phyloP scores from a whole-genome alignment of 306 rosid genomes.

The Castanea crenata region DNA sequence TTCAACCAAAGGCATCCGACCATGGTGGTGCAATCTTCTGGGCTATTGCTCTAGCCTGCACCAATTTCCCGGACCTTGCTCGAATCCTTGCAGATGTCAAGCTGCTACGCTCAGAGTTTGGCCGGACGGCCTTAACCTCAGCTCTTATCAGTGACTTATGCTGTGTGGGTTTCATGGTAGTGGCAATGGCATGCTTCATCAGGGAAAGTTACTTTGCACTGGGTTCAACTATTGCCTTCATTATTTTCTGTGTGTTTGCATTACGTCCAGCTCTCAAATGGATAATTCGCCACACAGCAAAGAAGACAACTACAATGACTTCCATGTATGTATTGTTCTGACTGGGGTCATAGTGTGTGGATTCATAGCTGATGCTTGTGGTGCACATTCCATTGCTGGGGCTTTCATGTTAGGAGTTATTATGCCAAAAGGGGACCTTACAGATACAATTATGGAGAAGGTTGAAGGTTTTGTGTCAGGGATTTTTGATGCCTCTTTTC shows the following conservation, averaged over 20 bases:
- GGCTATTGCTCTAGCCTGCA: slow-evolving; percentile 35
- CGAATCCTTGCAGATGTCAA: slow-evolving; percentile 38
- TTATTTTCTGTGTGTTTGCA: neutral
- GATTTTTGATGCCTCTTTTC: slow-evolving; percentile 36
- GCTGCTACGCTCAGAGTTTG: slow-evolving; percentile 43
- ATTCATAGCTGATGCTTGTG: slow-evolving; percentile 21
- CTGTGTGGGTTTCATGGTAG: slow-evolving; percentile 38
- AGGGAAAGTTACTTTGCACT: slow-evolving; percentile 2
- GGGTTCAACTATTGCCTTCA: slow-evolving; percentile 13
- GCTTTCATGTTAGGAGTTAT: slow-evolving; percentile 45
- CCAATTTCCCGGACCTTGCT: slow-evolving; percentile 44
- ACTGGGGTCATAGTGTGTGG: slow-evolving; percentile 20
- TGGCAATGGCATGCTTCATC: slow-evolving; percentile 3
- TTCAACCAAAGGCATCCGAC: neutral
- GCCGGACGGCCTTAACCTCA: slow-evolving; percentile 36
- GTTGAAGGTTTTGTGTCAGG: slow-evolving; percentile 30
- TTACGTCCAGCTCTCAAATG: slow-evolving; percentile 32
- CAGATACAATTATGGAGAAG: slow-evolving; percentile 23
- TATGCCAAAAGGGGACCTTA: slow-evolving; percentile 46
- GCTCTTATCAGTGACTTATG: slow-evolving; percentile 38
- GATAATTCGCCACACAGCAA: slow-evolving; percentile 13
- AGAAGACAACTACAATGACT: slow-evolving; percentile 25
- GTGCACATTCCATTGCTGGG: slow-evolving; percentile 38
- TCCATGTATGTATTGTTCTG: slow-evolving; percentile 27
- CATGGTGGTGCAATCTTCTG: slow-evolving; percentile 26